These are phyloP conservation scores for Prorocentrum cordatum DNA, from an alignment of 169 alveolate genomes.

Conservation along the genomic window DNA sequence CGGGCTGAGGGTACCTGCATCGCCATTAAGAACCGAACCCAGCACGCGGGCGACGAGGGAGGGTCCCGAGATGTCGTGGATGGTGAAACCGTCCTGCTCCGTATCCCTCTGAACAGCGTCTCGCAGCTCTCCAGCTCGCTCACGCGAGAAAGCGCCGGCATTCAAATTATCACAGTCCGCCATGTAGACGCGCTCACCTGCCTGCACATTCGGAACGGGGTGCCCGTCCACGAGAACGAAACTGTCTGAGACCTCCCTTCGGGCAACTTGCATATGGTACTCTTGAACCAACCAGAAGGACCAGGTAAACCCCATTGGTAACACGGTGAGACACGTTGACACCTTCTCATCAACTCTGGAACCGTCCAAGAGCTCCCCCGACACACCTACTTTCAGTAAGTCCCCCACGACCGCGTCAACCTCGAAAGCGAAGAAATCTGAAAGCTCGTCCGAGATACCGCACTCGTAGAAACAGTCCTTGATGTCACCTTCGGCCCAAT, in stretches of 20 bases:
- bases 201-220: too few species aligned
- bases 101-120: neutral
- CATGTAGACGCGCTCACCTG: neutral
- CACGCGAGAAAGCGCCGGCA: neutral
- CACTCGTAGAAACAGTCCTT: slow-evolving; percentile 5
- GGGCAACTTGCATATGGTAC: neutral
- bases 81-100: neutral
- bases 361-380: neutral
- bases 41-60: neutral
- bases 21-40: neutral
- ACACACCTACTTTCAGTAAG: neutral
- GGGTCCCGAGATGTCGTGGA: neutral
- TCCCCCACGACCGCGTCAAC: neutral
- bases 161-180: neutral
- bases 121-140: neutral
- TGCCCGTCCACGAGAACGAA: neutral
- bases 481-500: neutral
- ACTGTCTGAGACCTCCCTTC: neutral
- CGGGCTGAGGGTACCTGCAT: neutral
- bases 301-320: neutral
- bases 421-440: neutral
- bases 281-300: neutral
- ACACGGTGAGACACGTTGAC: neutral
- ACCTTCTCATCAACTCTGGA: neutral
- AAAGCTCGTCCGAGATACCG: neutral